Evolutionary conservation across 352 stramenopile genomes (phyloP).

Genomic region (Globisporangium spiculum): DNA sequence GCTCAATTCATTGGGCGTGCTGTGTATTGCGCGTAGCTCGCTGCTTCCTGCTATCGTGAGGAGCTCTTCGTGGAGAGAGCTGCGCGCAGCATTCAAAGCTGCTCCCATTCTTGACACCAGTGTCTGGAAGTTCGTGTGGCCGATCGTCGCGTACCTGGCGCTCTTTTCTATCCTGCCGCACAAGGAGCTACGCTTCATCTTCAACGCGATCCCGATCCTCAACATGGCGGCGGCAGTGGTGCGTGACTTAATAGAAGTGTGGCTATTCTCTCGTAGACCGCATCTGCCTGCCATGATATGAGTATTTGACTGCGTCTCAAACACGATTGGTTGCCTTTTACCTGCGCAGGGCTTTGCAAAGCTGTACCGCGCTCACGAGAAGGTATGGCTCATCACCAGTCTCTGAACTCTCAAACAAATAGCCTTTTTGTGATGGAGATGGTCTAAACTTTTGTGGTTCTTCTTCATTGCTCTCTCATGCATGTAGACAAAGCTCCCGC

Average conservation of each 20-base stretch:
- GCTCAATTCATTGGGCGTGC: background rate
- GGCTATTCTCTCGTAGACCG: background rate
- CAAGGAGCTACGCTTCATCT: conserved; percentile 98
- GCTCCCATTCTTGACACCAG: conserved; percentile 47
- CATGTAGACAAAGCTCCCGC: conserved; percentile 40
- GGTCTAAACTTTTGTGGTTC: background rate
- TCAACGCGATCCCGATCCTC: conserved; percentile 95
- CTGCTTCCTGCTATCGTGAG: conserved; percentile 41
- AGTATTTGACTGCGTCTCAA: background rate
- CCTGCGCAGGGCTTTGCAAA: conserved; percentile 55
- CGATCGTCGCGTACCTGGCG: conserved; percentile 84
- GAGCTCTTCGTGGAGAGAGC: conserved; percentile 42
- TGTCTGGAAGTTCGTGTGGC: conserved; percentile 60
- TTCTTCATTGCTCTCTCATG: background rate
- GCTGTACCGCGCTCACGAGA: conserved; percentile 55
- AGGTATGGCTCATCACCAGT: conserved; percentile 29
- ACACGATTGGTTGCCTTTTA: background rate
- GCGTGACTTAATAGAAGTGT: conserved; percentile 3
- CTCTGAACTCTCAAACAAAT: background rate
- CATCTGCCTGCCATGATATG: no score
- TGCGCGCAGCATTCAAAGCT: conserved; percentile 30
- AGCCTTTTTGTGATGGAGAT: background rate
- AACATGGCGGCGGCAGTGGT: conserved; percentile 92
- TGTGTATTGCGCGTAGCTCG: conserved; percentile 25
- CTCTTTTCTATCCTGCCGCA: conserved; percentile 97